Conservation (phyloP, 1,284 basidiomycete species). For the Boletus semigastroideus region DNA sequence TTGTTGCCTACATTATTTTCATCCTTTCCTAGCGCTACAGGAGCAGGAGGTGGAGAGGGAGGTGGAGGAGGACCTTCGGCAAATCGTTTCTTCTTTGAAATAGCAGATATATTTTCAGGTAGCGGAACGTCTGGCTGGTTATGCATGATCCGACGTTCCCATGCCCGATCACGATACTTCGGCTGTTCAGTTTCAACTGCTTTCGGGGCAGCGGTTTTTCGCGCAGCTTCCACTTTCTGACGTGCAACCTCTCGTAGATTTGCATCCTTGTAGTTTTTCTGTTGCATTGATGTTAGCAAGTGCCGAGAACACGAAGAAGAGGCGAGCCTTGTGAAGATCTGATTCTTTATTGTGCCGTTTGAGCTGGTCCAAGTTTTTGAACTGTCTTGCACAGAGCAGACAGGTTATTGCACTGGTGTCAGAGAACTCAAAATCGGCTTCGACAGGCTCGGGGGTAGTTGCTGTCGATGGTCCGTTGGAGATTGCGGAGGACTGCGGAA, state of each 20-base stretch:
- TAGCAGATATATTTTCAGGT: conserved; percentile 46
- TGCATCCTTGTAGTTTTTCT: conserved; percentile 82
- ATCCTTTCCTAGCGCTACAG: conserved; percentile 70
- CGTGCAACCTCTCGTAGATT: conserved; percentile 70
- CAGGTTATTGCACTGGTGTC: conserved; percentile 75
- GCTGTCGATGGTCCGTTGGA: conserved; percentile 27
- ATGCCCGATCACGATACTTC: conserved; percentile 90
- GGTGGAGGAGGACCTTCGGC: conserved; percentile 65
- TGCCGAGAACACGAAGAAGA: conserved; percentile 28
- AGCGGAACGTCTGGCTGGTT: conserved; percentile 85
- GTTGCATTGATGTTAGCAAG: conserved; percentile 36
- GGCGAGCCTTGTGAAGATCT: conserved; percentile 85
- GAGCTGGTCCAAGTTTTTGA: conserved; percentile 83
- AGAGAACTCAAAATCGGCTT: conserved; percentile 73
- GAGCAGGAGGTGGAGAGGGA: conserved; percentile 59
- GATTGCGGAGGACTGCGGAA: conserved; percentile 18
- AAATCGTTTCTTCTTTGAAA: conserved; percentile 46
- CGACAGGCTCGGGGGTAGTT: conserved; percentile 40
- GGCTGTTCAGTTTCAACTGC: conserved; percentile 45
- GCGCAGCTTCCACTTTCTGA: conserved; percentile 59
- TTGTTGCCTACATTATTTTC: conserved; percentile 86
- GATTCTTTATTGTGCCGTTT: conserved; percentile 88
- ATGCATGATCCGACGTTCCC: conserved; percentile 83
- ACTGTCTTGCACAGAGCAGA: conserved; percentile 87
- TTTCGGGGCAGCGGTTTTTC: conserved; percentile 35